These are phyloP conservation scores for Teratosphaeria nubilosa DNA, from an alignment of 2,329 filamentous ascomycete genomes.

Conservation along the genomic window DNA sequence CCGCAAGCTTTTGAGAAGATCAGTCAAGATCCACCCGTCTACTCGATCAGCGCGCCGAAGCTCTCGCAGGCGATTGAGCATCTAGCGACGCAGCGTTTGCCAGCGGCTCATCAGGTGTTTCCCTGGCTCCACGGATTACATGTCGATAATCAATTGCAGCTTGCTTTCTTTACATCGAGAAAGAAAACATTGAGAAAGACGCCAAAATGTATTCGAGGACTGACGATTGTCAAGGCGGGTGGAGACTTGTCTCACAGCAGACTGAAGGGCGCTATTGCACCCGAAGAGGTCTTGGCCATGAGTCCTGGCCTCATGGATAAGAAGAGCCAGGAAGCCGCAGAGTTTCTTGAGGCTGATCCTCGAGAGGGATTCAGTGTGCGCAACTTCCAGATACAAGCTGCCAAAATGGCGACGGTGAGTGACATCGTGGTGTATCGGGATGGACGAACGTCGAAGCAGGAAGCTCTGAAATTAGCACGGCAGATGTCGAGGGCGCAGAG, in stretches of 20 bases:
- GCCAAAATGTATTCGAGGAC: slow-evolving; percentile 65
- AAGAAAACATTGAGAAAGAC: slow-evolving; percentile 60
- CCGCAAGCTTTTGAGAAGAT: slow-evolving; percentile 53
- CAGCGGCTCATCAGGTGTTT: slow-evolving; percentile 77
- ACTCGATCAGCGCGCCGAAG: slow-evolving; percentile 58
- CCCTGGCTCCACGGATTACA: slow-evolving; percentile 95
- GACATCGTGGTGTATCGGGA: slow-evolving; percentile 91
- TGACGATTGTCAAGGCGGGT: slow-evolving; percentile 82
- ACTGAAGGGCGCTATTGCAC: slow-evolving; percentile 76
- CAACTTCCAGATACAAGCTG: slow-evolving; percentile 93
- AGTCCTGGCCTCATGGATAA: slow-evolving; percentile 13
- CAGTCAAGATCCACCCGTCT: slow-evolving; percentile 52
- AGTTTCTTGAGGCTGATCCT: slow-evolving; percentile 78
- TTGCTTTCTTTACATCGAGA: slow-evolving; percentile 77
- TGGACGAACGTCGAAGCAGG: slow-evolving; percentile 49
- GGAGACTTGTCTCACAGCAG: slow-evolving; percentile 64
- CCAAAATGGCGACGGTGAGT: slow-evolving; percentile 76
- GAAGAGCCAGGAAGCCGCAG: slow-evolving; percentile 35
- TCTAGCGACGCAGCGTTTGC: slow-evolving; percentile 67
- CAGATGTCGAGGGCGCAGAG: slow-evolving; percentile 65
- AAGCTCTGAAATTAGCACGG: slow-evolving; percentile 54
- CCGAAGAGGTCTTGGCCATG: slow-evolving; percentile 63
- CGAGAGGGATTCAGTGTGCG: slow-evolving; percentile 85
- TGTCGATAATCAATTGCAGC: slow-evolving; percentile 76
- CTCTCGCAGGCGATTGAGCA: slow-evolving; percentile 67